phyloP scores from a whole-genome alignment of 2,329 filamentous ascomycete genomes.

The Colletotrichum navitas region DNA sequence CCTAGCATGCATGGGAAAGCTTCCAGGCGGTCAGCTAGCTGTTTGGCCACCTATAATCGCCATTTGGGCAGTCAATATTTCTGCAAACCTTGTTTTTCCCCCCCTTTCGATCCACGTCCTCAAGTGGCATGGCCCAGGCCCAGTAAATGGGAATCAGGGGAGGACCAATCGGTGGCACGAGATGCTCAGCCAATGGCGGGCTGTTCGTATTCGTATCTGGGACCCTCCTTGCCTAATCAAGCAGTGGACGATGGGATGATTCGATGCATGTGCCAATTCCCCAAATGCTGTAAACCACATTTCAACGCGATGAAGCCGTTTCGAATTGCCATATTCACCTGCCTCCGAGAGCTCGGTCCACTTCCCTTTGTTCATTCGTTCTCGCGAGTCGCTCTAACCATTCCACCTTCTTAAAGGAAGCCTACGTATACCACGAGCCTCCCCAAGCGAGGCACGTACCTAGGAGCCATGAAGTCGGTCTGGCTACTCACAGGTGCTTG shows the following conservation, averaged over 20 bases:
- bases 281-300: conserved; percentile 28
- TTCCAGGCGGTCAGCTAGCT: conserved; percentile 37
- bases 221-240: conserved; percentile 34
- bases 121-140: background rate
- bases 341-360: background rate
- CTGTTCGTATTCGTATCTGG: conserved; percentile 42
- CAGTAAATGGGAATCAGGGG: conserved; percentile 29
- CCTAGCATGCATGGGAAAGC: background rate
- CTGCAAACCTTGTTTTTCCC: background rate
- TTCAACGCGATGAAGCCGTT: conserved; percentile 35
- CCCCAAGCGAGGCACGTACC: conserved; percentile 22
- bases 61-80: background rate
- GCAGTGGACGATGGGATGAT: conserved; percentile 34
- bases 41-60: conserved; percentile 19
- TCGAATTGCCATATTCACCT: conserved; percentile 21
- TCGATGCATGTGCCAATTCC: conserved; percentile 32
- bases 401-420: conserved; percentile 3
- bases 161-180: conserved; percentile 32
- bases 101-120: background rate
- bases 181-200: conserved; percentile 31
- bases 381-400: conserved; percentile 10
- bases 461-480: background rate
- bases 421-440: background rate
- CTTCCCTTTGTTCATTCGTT: background rate
- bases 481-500: conserved; percentile 24